Evolutionary conservation across 257 asterid species (phyloP).

Genomic region (Thymus quinquecostatus): DNA sequence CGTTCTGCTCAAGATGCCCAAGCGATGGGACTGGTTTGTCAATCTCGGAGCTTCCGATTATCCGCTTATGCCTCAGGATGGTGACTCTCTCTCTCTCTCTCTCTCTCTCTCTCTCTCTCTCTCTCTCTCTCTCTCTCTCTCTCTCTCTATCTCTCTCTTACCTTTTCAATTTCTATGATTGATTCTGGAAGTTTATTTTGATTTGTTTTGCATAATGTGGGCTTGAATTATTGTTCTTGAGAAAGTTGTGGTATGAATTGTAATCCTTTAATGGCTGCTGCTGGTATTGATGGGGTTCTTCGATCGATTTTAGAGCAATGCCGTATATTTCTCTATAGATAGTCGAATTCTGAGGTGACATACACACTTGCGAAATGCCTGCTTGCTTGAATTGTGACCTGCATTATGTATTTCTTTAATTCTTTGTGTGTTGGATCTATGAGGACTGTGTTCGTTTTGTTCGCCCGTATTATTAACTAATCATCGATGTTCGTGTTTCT

Average conservation of each 20-base stretch:
- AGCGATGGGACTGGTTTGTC: slow-evolving; percentile 91
- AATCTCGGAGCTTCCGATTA: slow-evolving; percentile 85
- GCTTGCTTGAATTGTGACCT: slow-evolving; percentile 5
- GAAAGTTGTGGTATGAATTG: background rate
- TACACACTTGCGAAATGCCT: background rate
- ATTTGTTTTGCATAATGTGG: slow-evolving; percentile 23
- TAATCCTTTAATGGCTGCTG: slow-evolving; percentile 6
- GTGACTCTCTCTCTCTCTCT: slow-evolving; percentile 41
- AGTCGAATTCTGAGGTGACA: background rate
- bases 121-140: slow-evolving; percentile 23
- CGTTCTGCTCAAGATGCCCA: slow-evolving; percentile 65
- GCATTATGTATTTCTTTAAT: background rate
- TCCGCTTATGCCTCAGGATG: slow-evolving; percentile 96
- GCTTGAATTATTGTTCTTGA: background rate
- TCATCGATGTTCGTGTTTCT: slow-evolving; percentile 27
- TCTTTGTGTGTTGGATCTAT: background rate
- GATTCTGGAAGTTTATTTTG: background rate
- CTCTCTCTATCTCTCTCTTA: background rate
- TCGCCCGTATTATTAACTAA: background rate
- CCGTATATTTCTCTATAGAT: background rate
- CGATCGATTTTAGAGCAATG: background rate
- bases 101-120: slow-evolving; percentile 26
- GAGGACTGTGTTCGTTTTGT: background rate
- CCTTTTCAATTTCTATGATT: background rate
- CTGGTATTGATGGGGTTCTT: background rate